A percentile compares a stretch with the other conserved stretches of the same genome.
phyloP scores from a whole-genome alignment of 1,284 basidiomycete species.

The Ustilago loliicola region DNA sequence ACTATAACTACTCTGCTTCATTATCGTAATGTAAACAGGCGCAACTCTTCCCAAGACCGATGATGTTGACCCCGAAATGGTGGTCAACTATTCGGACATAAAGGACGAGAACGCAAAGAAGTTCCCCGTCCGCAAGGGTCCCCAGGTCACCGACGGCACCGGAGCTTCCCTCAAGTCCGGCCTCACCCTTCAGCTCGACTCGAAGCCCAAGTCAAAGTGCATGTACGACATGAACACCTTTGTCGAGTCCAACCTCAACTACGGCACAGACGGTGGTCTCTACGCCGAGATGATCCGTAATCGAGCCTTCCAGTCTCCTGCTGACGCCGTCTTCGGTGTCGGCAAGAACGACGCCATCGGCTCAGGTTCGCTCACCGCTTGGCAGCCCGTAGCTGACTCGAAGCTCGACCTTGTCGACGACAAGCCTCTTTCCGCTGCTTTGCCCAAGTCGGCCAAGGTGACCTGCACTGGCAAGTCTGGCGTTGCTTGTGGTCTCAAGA shows the following conservation, averaged over 20 bases:
- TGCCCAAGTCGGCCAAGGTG: conserved; percentile 54
- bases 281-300: conserved; percentile 62
- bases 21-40: too few relatives aligned
- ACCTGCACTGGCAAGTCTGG: conserved; percentile 25
- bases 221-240: conserved; percentile 57
- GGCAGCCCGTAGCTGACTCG: conserved; percentile 35
- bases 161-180: conserved; percentile 5
- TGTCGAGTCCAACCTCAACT: conserved; percentile 58
- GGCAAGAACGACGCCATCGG: conserved; percentile 37
- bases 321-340: conserved; percentile 27
- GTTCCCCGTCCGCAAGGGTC: conserved; percentile 11
- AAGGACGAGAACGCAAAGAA: not conserved
- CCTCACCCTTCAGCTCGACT: conserved; percentile 23
- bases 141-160: conserved; percentile 19
- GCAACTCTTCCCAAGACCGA: not conserved
- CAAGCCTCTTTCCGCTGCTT: conserved; percentile 46
- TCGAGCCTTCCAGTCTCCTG: conserved; percentile 53
- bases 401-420: conserved; percentile 33
- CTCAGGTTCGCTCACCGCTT: conserved; percentile 43
- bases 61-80: not conserved
- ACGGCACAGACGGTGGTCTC: conserved; percentile 57
- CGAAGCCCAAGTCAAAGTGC: conserved; percentile 40
- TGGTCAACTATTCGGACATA: too few relatives aligned
- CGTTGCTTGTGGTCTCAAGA: conserved; percentile 42
- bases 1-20: not conserved